A percentile compares a stretch with the other conserved stretches of the same genome.
phyloP scores from a whole-genome alignment of 129 eudicot species.

The Smallanthus sonchifolius region DNA sequence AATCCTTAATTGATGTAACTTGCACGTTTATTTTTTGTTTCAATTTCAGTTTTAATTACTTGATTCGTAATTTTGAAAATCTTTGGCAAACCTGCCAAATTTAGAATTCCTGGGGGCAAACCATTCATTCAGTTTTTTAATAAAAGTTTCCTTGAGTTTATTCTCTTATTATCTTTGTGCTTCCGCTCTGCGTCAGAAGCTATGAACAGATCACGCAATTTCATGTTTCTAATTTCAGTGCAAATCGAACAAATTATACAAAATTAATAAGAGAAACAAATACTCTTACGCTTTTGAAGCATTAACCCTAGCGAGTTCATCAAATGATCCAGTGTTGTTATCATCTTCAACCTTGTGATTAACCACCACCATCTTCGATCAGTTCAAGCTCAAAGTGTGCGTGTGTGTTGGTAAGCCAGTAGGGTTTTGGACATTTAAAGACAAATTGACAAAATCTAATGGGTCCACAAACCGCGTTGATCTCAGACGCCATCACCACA shows the following conservation, averaged over 20 bases:
- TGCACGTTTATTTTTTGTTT: too few relatives aligned
- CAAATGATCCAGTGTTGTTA: neutral
- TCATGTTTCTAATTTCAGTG: neutral
- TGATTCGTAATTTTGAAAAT: too few relatives aligned
- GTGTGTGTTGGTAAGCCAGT: neutral
- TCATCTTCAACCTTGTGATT: constrained; percentile 7
- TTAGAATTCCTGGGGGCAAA: too few relatives aligned
- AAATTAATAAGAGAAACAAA: neutral
- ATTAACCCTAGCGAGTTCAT: neutral
- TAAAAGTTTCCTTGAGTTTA: too few relatives aligned
- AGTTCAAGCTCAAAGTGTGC: constrained; percentile 9
- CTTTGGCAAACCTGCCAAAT: too few relatives aligned
- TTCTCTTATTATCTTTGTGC: too few relatives aligned
- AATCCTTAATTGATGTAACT: too few relatives aligned
- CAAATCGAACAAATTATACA: neutral
- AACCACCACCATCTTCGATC: neutral
- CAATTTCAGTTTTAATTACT: too few relatives aligned
- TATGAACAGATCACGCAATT: neutral
- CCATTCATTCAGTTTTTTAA: too few relatives aligned
- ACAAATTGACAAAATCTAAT: too few relatives aligned
- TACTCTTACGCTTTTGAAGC: constrained; percentile 16
- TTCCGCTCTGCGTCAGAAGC: too few relatives aligned
- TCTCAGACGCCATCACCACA: neutral
- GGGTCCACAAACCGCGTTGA: constrained; percentile 19
- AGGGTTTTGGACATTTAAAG: neutral